A percentile compares a stretch with the other conserved stretches of the same genome.
These are phyloP conservation scores for Peronospora tabacina DNA, from an alignment of 352 stramenopile species.

Conservation along the genomic window DNA sequence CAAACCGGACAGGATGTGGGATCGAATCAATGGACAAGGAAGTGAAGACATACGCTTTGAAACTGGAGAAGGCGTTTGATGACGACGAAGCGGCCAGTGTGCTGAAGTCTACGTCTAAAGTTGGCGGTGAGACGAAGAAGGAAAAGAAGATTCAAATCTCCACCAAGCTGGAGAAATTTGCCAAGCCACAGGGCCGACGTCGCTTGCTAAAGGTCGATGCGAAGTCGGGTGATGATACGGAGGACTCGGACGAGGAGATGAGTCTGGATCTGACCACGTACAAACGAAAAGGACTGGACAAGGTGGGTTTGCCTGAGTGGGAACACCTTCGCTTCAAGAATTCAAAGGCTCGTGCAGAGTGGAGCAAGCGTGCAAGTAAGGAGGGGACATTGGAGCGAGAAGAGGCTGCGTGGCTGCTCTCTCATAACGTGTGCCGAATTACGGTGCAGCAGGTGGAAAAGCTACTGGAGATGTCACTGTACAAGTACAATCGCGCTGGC, in stretches of 20 bases:
- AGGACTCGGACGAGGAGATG: conserved; percentile 46
- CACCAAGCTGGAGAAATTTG: conserved; percentile 58
- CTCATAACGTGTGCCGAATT: conserved; percentile 90
- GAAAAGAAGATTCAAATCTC: conserved; percentile 55
- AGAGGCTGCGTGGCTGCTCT: conserved; percentile 69
- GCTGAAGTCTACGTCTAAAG: conserved; percentile 21
- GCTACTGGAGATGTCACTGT: conserved; percentile 66
- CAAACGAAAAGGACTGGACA: conserved; percentile 60
- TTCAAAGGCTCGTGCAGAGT: conserved; percentile 36
- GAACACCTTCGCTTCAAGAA: conserved; percentile 53
- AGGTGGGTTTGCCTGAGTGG: conserved; percentile 52
- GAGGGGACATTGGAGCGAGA: conserved; percentile 53
- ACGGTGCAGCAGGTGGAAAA: conserved; percentile 74
- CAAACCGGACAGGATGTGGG: conserved; percentile 43
- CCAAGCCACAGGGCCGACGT: conserved; percentile 36
- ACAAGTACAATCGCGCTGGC: conserved; percentile 81
- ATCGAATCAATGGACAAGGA: conserved; percentile 59
- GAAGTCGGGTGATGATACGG: conserved; percentile 35
- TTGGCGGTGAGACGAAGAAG: conserved; percentile 19
- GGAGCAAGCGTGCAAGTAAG: conserved; percentile 43
- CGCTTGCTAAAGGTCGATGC: conserved; percentile 45
- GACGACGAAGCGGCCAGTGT: conserved; percentile 29
- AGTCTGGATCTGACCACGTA: conserved; percentile 42
- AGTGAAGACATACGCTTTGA: conserved; percentile 55
- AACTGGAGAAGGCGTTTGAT: conserved; percentile 63